These are phyloP conservation scores for Rutidosis leptorrhynchoides DNA, from an alignment of 129 eudicot species.

Conservation along the genomic window DNA sequence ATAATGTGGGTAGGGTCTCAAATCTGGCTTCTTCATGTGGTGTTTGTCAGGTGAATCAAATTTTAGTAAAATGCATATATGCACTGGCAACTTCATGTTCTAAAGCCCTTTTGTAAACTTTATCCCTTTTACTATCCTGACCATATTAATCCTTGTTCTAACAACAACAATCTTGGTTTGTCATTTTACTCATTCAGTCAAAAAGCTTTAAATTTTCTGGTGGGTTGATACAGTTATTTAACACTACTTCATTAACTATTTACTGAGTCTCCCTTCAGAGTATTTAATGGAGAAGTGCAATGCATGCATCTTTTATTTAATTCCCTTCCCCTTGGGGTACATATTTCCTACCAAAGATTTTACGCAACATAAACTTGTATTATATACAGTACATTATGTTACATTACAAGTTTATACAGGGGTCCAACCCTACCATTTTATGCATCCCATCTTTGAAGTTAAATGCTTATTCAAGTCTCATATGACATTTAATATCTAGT, in stretches of 20 bases:
- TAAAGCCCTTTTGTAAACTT: slow-evolving; percentile 34
- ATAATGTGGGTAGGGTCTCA: slow-evolving; percentile 65
- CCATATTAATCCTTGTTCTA: slow-evolving; percentile 34
- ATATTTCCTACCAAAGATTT: background rate
- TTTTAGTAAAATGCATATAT: slow-evolving; percentile 45
- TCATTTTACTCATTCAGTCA: slow-evolving; percentile 16
- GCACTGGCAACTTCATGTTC: slow-evolving; percentile 50
- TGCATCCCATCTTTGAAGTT: slow-evolving; percentile 4
- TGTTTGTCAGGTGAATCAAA: slow-evolving; percentile 62
- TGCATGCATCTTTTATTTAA: slow-evolving; percentile 31
- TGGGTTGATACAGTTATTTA: slow-evolving; percentile 15
- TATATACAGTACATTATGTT: slow-evolving; percentile 8
- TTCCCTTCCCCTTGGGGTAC: background rate
- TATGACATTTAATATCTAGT: slow-evolving; percentile 21
- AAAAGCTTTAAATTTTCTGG: slow-evolving; percentile 14
- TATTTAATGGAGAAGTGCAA: slow-evolving; percentile 32
- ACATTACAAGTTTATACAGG: background rate
- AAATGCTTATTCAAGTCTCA: slow-evolving; percentile 23
- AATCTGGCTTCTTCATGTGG: slow-evolving; percentile 76
- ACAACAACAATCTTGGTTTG: slow-evolving; percentile 12
- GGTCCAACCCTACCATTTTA: background rate
- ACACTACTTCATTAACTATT: slow-evolving; percentile 6
- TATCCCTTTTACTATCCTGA: slow-evolving; percentile 20
- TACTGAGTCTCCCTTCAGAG: slow-evolving; percentile 1
- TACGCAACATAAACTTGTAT: slow-evolving; percentile 22